Conservation (phyloP, 768 basidiomycete genomes). For the Scleroderma bovista region DNA sequence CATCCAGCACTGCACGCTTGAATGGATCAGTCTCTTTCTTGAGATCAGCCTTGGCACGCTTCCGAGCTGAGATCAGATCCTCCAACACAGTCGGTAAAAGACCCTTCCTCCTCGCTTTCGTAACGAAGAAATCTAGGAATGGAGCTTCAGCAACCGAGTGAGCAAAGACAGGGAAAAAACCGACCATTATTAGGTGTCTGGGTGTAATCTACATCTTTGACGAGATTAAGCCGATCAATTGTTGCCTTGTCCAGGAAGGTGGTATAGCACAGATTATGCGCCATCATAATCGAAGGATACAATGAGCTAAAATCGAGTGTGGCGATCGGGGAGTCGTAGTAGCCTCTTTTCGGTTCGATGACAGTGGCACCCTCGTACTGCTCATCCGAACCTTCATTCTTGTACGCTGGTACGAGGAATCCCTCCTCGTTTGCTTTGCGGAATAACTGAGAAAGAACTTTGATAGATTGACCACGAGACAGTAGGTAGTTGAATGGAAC, state of each 20-base stretch:
- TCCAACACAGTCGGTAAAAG: conserved; percentile 88
- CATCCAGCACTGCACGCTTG: conserved; percentile 94
- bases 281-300: conserved; percentile 99
- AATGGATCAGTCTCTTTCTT: conserved; percentile 98
- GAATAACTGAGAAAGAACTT: conserved; percentile 93
- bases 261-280: conserved; percentile 97
- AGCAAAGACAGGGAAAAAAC: conserved; percentile 5
- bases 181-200: conserved; percentile 94
- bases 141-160: neutral
- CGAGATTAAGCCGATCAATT: conserved; percentile 70
- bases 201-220: conserved; percentile 86
- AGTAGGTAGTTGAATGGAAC: conserved; percentile 97
- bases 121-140: conserved; percentile 76
- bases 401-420: conserved; percentile 82
- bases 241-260: conserved; percentile 81
- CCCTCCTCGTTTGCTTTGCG: conserved; percentile 89
- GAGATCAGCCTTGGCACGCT: conserved; percentile 90
- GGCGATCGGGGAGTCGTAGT: conserved; percentile 94
- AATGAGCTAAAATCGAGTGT: conserved; percentile 98
- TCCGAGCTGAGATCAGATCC: conserved; percentile 89
- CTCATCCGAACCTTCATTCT: conserved; percentile 88
- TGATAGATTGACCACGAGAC: conserved; percentile 95
- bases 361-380: conserved; percentile 99
- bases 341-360: conserved; percentile 94
- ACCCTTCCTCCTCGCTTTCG: conserved; percentile 70